Conservation (phyloP, 495 filamentous ascomycete genomes). For the Penicillium taxi region DNA sequence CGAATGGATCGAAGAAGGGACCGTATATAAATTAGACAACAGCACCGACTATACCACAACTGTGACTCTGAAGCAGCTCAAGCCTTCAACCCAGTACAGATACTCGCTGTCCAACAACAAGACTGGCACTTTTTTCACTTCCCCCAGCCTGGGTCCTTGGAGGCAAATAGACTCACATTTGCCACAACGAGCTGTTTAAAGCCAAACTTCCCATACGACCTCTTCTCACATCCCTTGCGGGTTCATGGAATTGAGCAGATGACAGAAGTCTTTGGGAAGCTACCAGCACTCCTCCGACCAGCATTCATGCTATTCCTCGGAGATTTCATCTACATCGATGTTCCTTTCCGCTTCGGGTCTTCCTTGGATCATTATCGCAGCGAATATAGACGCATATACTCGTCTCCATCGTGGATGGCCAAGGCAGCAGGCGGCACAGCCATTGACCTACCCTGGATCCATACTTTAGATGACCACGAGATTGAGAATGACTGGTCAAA, state of each 20-base stretch:
- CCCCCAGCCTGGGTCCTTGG: constrained; percentile 55
- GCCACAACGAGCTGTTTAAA: constrained; percentile 88
- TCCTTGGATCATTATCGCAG: constrained; percentile 68
- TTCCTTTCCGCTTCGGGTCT: constrained; percentile 69
- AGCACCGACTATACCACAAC: constrained; percentile 74
- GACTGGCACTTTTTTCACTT: constrained; percentile 67
- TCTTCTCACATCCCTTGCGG: constrained; percentile 68
- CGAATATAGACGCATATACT: constrained; percentile 89
- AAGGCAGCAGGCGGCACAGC: constrained; percentile 34
- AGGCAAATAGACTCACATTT: constrained; percentile 70
- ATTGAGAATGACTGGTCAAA: constrained; percentile 84
- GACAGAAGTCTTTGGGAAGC: constrained; percentile 44
- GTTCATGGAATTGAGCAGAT: constrained; percentile 71
- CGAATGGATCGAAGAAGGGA: constrained; percentile 59
- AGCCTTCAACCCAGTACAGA: constrained; percentile 61
- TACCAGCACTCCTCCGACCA: constrained; percentile 50
- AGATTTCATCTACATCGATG: constrained; percentile 98
- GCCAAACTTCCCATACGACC: constrained; percentile 78
- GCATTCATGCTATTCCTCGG: constrained; percentile 97
- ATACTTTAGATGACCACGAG: constrained; percentile 93
- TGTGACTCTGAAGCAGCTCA: constrained; percentile 47
- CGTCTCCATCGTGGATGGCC: constrained; percentile 77
- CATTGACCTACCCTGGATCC: constrained; percentile 81
- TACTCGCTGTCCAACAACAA: constrained; percentile 79
- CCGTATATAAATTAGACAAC: constrained; percentile 55